phyloP scores from a whole-genome alignment of 2,329 filamentous ascomycete species.

The Phoma sp. region DNA sequence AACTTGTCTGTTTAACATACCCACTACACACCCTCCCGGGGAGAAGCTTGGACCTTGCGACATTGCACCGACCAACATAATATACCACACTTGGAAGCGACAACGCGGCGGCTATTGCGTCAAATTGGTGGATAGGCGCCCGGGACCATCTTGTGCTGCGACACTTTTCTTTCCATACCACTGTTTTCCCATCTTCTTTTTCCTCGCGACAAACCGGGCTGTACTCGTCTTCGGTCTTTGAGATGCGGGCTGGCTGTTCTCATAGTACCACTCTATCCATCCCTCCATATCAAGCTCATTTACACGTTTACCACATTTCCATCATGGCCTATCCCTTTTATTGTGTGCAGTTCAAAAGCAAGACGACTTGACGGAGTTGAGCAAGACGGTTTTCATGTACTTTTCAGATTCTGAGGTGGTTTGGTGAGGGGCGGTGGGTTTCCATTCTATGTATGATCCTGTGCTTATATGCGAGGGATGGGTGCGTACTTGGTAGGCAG shows the following conservation, averaged over 20 bases:
- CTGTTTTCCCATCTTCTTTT: constrained; percentile 33
- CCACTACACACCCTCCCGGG: constrained; percentile 31
- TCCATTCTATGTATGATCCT: constrained; percentile 17
- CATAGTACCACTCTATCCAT: constrained; percentile 28
- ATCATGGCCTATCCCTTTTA: constrained; percentile 19
- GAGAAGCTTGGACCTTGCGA: constrained; percentile 30
- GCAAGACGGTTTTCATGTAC: constrained; percentile 29
- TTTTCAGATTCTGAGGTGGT: constrained; percentile 27
- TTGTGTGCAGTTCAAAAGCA: constrained; percentile 19
- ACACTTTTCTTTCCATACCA: constrained; percentile 44
- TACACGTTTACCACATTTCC: constrained; percentile 18
- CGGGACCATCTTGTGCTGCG: constrained; percentile 37
- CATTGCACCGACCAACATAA: constrained; percentile 41
- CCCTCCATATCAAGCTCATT: constrained; percentile 20
- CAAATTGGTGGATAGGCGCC: constrained; percentile 42
- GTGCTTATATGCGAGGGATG: constrained; percentile 16
- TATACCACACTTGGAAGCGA: constrained; percentile 38
- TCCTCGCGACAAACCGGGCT: constrained; percentile 28
- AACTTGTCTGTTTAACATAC: constrained; percentile 40
- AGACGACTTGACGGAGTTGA: constrained; percentile 10
- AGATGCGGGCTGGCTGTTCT: constrained; percentile 38
- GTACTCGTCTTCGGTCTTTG: constrained; percentile 19
- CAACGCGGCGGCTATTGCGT: constrained; percentile 33
- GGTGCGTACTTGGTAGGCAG: constrained; percentile 3
- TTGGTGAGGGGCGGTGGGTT: constrained; percentile 8